Evolutionary conservation across 1,284 basidiomycete genomes (phyloP).

Genomic region (Sporisorium sorghi): DNA sequence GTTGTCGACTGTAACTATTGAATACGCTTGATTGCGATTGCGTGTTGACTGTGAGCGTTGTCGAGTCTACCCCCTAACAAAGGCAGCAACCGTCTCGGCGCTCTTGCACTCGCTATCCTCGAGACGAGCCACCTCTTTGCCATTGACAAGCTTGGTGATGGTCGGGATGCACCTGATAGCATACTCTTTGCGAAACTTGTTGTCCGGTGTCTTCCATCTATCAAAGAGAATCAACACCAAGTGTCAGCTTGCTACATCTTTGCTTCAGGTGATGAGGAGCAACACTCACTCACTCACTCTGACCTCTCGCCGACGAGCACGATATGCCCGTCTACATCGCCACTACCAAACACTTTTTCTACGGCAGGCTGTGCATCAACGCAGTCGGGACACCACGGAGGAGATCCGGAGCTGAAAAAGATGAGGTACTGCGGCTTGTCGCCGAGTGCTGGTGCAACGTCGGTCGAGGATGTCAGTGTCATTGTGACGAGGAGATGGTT

Average conservation of each 20-base stretch:
- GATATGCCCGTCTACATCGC: conserved; percentile 27
- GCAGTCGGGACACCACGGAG: conserved; percentile 60
- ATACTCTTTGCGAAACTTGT: conserved; percentile 43
- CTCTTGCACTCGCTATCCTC: conserved; percentile 51
- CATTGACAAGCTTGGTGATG: conserved; percentile 43
- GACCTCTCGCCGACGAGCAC: conserved; percentile 48
- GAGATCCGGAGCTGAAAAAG: conserved; percentile 54
- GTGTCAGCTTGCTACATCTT: background rate
- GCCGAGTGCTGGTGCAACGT: conserved; percentile 11
- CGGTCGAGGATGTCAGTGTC: conserved; percentile 32
- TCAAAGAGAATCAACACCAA: background rate
- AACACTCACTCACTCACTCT: conserved; percentile 45
- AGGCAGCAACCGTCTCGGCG: conserved; percentile 28
- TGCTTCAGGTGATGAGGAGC: too few species aligned
- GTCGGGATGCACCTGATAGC: conserved; percentile 50
- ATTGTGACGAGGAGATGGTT: conserved; percentile 7
- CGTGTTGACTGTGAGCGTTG: background rate
- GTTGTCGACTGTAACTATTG: background rate
- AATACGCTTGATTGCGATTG: background rate
- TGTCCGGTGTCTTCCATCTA: conserved; percentile 50
- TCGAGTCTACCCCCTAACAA: conserved; percentile 18
- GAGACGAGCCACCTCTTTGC: conserved; percentile 48
- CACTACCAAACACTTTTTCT: conserved; percentile 37
- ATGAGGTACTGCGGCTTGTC: conserved; percentile 35
- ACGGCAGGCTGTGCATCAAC: conserved; percentile 48